Conservation (phyloP, 83 land plant species). For the Larix sibirica region DNA sequence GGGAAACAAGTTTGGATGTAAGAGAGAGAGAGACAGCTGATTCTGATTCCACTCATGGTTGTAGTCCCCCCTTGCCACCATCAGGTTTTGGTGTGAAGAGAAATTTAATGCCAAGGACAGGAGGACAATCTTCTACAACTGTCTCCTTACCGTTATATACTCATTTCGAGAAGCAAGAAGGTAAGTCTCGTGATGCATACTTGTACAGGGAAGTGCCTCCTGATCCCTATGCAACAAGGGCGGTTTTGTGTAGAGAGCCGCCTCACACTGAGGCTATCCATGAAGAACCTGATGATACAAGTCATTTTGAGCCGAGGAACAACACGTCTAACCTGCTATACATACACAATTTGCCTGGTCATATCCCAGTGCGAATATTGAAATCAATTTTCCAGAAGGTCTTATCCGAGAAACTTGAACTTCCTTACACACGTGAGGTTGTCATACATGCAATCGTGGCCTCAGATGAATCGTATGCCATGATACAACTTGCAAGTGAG, state of each 20-base stretch:
- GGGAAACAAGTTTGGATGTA: conserved; percentile 16
- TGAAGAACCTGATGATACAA: background rate
- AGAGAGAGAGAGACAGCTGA: background rate
- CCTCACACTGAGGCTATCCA: background rate
- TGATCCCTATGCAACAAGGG: conserved; percentile 6
- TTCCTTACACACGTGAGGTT: conserved; percentile 14
- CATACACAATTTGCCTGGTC: conserved; percentile 29
- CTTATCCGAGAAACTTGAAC: conserved; percentile 26
- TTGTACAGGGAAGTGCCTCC: conserved; percentile 9
- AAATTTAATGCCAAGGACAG: conserved; percentile 3
- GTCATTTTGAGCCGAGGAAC: conserved; percentile 4
- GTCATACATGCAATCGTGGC: conserved; percentile 21
- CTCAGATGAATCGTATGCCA: conserved; percentile 25
- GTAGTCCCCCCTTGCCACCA: background rate
- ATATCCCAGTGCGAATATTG: conserved; percentile 23
- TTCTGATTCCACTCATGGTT: background rate
- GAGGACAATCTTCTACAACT: conserved; percentile 4
- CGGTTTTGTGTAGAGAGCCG: background rate
- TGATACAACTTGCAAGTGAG: conserved; percentile 29
- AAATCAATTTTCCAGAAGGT: conserved; percentile 24
- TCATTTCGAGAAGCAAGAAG: conserved; percentile 3
- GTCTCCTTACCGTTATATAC: conserved; percentile 12
- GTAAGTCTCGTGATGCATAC: background rate
- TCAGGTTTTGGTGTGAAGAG: conserved; percentile 5
- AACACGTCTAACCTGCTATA: conserved; percentile 16